Percentiles rank a stretch among this genome's conserved stretches.
Evolutionary conservation across 805 yeast species (phyloP).

Genomic region (Candida bentonensis): DNA sequence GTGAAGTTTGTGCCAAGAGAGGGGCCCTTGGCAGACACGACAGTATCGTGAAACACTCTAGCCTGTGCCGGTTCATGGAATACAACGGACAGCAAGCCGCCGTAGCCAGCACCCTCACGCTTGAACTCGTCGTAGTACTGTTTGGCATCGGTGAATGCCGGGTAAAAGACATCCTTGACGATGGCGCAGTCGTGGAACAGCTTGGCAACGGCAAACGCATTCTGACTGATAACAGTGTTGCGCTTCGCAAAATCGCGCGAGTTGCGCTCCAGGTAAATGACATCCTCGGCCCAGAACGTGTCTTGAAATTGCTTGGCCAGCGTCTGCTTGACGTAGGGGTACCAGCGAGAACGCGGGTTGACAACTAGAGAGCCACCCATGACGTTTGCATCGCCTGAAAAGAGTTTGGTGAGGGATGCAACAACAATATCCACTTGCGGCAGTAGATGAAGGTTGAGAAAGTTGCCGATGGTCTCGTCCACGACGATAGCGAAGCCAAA

Average conservation of each 20-base stretch:
- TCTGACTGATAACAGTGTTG: constrained; percentile 28
- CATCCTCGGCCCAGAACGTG: constrained; percentile 85
- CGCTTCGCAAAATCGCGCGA: constrained; percentile 75
- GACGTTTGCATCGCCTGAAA: constrained; percentile 88
- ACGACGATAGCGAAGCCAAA: constrained; percentile 68
- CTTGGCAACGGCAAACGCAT: constrained; percentile 26
- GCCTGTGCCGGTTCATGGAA: constrained; percentile 56
- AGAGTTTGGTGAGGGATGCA: constrained; percentile 79
- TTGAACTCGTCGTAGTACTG: constrained; percentile 58
- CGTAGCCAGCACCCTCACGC: constrained; percentile 70
- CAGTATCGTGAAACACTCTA: constrained; percentile 55
- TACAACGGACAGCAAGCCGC: constrained; percentile 67
- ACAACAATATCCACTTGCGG: constrained; percentile 79
- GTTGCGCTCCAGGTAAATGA: constrained; percentile 80
- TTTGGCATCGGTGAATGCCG: constrained; percentile 39
- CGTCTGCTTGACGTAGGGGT: constrained; percentile 33
- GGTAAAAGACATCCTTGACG: constrained; percentile 59
- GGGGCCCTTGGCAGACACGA: constrained; percentile 71
- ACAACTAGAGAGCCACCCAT: constrained; percentile 85
- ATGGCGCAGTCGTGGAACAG: constrained; percentile 23
- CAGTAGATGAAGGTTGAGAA: constrained; percentile 66
- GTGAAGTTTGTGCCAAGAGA: constrained; percentile 84
- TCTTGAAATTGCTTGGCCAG: constrained; percentile 53
- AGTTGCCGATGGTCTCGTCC: constrained; percentile 92
- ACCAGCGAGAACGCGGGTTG: constrained; percentile 49